phyloP scores from a whole-genome alignment of 192 early-diverging fungal genomes.

The Podila verticillata region DNA sequence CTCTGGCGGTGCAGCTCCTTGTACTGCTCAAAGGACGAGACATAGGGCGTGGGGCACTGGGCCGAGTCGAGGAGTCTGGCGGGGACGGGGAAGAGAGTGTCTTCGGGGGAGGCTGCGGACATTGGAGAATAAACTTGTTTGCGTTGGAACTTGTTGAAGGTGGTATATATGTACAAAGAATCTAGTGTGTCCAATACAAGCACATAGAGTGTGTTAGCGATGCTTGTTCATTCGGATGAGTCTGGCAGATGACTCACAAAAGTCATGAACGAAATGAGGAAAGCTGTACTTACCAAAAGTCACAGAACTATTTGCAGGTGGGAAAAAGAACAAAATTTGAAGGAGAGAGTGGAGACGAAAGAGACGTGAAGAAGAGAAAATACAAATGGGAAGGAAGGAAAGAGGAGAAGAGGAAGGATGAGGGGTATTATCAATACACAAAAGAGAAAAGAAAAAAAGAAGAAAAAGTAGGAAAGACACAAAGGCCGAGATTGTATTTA shows the following conservation, averaged over 20 bases:
- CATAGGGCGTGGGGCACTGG: conserved; percentile 71
- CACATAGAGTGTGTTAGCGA: too few relatives aligned
- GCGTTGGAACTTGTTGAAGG: neutral
- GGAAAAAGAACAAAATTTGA: neutral
- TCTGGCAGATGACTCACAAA: too few relatives aligned
- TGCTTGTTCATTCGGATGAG: too few relatives aligned
- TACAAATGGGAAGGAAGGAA: neutral
- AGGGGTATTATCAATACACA: neutral
- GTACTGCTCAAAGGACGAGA: conserved; percentile 83
- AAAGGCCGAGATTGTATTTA: neutral
- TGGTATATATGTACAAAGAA: neutral
- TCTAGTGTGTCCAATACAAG: neutral
- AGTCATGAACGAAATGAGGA: too few relatives aligned
- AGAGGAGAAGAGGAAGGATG: neutral
- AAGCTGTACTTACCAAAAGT: neutral
- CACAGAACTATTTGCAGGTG: neutral
- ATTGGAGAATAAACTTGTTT: conserved; percentile 4
- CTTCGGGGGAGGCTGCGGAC: conserved; percentile 13
- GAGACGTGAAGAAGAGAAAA: neutral
- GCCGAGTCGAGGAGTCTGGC: conserved; percentile 67
- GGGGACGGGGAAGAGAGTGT: conserved; percentile 60
- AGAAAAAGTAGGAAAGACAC: neutral
- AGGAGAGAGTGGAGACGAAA: neutral
- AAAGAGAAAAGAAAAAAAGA: neutral
- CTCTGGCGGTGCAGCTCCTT: conserved; percentile 81